These are phyloP conservation scores for Diaporthe ilicicola DNA, from an alignment of 2,329 filamentous ascomycete species.

Conservation along the genomic window DNA sequence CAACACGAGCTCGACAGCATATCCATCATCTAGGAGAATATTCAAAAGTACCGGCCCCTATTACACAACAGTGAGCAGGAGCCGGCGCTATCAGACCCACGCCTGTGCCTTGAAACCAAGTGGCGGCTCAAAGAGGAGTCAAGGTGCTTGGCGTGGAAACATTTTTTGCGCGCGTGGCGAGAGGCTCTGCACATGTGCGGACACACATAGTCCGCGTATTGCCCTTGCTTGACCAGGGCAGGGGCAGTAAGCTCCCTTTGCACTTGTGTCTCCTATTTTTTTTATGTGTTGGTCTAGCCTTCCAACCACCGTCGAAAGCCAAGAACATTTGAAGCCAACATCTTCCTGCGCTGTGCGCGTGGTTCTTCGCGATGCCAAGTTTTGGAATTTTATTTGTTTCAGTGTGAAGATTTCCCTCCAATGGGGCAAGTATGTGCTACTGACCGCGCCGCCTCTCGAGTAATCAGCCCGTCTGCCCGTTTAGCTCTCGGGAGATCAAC, in stretches of 20 bases:
- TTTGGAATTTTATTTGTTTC: not conserved
- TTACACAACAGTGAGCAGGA: constrained; percentile 12
- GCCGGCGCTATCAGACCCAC: constrained; percentile 21
- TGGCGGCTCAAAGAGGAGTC: constrained; percentile 8
- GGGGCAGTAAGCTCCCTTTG: not conserved
- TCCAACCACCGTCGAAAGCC: too few relatives aligned
- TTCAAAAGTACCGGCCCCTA: not conserved
- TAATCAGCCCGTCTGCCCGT: not conserved
- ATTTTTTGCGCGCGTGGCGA: constrained; percentile 18
- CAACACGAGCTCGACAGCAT: not conserved
- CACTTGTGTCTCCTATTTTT: not conserved
- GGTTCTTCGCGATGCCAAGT: not conserved
- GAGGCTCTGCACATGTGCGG: not conserved
- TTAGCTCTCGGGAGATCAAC: constrained; percentile 21
- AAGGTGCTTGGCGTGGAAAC: constrained; percentile 17
- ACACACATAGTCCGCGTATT: not conserved
- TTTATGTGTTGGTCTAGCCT: not conserved
- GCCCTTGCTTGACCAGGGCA: not conserved
- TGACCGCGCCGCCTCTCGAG: too few relatives aligned
- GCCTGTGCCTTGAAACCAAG: constrained; percentile 11
- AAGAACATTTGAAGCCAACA: too few relatives aligned
- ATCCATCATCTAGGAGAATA: constrained; percentile 19
- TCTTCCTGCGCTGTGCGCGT: not conserved
- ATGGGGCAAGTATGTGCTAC: not conserved
- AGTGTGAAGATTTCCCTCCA: constrained; percentile 14